Conservation (phyloP, 2,329 filamentous ascomycete genomes). For the Bimuria novae-zelandiae region DNA sequence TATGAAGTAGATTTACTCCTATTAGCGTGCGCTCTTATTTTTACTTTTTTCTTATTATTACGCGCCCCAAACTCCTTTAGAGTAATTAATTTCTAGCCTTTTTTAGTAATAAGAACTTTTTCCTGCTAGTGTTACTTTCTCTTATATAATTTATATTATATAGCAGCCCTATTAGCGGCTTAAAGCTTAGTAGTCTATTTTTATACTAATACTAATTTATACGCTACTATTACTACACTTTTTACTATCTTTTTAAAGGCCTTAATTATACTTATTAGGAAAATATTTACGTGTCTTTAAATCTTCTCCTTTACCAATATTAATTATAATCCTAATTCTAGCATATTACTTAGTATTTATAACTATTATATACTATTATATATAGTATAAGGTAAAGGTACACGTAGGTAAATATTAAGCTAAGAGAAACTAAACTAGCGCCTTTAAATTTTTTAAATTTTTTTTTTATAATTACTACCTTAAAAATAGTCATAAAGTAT, state of each 20-base stretch:
- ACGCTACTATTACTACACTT: slow-evolving; percentile 7
- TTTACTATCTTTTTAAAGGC: slow-evolving; percentile 13
- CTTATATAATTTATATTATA: slow-evolving; percentile 11
- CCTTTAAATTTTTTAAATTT: too few relatives aligned
- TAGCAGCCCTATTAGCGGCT: slow-evolving; percentile 11
- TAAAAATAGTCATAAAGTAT: too few relatives aligned
- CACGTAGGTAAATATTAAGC: slow-evolving; percentile 29
- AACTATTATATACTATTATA: slow-evolving; percentile 17
- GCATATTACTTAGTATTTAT: slow-evolving; percentile 20
- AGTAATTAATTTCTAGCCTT: neutral
- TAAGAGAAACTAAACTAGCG: too few relatives aligned
- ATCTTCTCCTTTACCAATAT: slow-evolving; percentile 13
- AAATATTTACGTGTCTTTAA: slow-evolving; percentile 14
- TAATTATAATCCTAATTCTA: slow-evolving; percentile 17
- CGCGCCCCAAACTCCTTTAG: neutral
- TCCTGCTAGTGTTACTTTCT: slow-evolving; percentile 7
- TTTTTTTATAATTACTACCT: too few relatives aligned
- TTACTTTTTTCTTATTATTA: too few relatives aligned
- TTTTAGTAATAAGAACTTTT: slow-evolving; percentile 3
- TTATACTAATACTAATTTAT: slow-evolving; percentile 9
- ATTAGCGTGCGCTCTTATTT: neutral
- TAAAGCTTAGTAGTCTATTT: slow-evolving; percentile 10
- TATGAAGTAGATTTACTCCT: neutral
- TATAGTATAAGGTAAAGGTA: slow-evolving; percentile 13
- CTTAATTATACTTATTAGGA: slow-evolving; percentile 10